These are phyloP conservation scores for Penicillium sp. DNA, from an alignment of 2,329 filamentous ascomycete genomes.

Conservation along the genomic window DNA sequence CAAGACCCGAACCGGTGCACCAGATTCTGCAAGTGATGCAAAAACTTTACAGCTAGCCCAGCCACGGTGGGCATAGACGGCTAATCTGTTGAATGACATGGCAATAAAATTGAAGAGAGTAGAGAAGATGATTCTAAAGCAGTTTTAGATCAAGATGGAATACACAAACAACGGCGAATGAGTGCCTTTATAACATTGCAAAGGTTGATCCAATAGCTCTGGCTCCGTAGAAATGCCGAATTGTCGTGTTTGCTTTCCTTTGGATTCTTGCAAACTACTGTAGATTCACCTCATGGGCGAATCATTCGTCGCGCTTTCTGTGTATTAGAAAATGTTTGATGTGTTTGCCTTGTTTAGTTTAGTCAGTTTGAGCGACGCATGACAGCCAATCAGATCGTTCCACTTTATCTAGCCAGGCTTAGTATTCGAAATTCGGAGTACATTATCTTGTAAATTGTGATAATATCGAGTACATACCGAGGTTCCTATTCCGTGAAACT, in stretches of 20 bases:
- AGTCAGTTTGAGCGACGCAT: too few species aligned
- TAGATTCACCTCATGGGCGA: neutral
- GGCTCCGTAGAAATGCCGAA: too few species aligned
- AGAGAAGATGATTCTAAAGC: neutral
- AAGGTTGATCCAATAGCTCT: too few species aligned
- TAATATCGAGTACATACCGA: too few species aligned
- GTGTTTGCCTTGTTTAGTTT: neutral
- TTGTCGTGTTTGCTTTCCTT: neutral
- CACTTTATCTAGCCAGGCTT: too few species aligned
- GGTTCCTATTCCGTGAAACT: too few species aligned
- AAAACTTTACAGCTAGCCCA: slow-evolving; percentile 17
- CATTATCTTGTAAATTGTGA: too few species aligned
- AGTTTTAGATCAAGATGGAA: too few species aligned
- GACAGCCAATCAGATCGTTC: too few species aligned
- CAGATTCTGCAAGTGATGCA: slow-evolving; percentile 11
- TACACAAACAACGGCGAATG: too few species aligned
- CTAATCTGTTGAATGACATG: slow-evolving; percentile 24
- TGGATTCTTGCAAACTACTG: neutral
- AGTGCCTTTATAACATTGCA: too few species aligned
- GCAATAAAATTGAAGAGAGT: neutral
- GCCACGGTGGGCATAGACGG: slow-evolving; percentile 21
- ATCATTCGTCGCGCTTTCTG: neutral
- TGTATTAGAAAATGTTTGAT: neutral
- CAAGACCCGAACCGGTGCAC: slow-evolving; percentile 15
- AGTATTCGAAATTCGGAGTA: too few species aligned